phyloP scores from a whole-genome alignment of 352 stramenopile species.

The Globisporangium carolinianum region DNA sequence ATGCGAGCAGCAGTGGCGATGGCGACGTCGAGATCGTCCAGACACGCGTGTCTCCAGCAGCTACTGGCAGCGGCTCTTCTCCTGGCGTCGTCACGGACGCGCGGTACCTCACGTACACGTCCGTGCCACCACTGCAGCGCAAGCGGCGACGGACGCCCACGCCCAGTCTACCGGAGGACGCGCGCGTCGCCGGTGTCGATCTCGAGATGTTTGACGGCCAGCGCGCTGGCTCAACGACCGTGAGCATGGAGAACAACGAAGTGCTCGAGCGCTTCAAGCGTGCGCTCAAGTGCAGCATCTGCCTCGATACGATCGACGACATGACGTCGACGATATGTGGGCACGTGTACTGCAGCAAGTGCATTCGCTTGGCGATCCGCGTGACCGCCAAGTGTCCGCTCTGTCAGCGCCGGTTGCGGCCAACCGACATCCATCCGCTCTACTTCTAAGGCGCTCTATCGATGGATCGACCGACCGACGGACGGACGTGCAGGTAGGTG shows the following conservation, averaged over 20 bases:
- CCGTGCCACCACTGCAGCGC: slow-evolving; percentile 17
- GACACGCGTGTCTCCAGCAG: neutral
- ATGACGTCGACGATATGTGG: slow-evolving; percentile 80
- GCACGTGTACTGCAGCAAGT: slow-evolving; percentile 74
- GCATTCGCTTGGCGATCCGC: slow-evolving; percentile 61
- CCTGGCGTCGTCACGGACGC: neutral
- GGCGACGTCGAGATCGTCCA: slow-evolving; percentile 46
- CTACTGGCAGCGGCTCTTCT: slow-evolving; percentile 5
- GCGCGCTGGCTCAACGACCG: slow-evolving; percentile 54
- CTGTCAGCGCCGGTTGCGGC: slow-evolving; percentile 51
- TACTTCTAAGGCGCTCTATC: slow-evolving; percentile 45
- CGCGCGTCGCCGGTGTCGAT: neutral
- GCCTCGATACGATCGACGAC: slow-evolving; percentile 64
- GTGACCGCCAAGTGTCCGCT: slow-evolving; percentile 70
- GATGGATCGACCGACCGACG: neutral
- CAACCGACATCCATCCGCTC: slow-evolving; percentile 70
- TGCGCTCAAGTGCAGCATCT: slow-evolving; percentile 80
- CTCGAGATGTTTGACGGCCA: slow-evolving; percentile 25
- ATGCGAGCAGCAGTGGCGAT: neutral
- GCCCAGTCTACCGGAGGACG: neutral
- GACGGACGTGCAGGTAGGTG: neutral
- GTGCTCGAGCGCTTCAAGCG: slow-evolving; percentile 67
- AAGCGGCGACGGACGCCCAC: slow-evolving; percentile 28
- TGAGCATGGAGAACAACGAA: slow-evolving; percentile 74
- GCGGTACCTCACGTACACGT: slow-evolving; percentile 14